These are phyloP conservation scores for Aegilops tauschii DNA, from an alignment of 176 grass and related monocot species.

Conservation along the genomic window DNA sequence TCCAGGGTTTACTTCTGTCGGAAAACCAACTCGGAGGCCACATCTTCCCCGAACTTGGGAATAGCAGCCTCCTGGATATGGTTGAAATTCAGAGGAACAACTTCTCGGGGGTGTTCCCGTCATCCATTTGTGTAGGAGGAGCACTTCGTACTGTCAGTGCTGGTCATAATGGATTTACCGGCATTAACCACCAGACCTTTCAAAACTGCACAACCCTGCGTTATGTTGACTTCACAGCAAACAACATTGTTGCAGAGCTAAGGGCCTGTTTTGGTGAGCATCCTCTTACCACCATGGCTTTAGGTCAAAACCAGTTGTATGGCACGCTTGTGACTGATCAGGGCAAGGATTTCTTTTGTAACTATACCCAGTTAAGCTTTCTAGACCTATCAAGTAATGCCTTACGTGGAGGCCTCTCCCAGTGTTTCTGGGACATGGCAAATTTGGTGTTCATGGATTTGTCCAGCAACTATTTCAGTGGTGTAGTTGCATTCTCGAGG, in stretches of 20 bases:
- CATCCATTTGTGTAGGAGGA: background rate
- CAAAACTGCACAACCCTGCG: background rate
- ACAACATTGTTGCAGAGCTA: background rate
- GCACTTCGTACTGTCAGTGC: fast-evolving
- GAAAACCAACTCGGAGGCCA: background rate
- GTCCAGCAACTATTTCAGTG: background rate
- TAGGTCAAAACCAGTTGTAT: background rate
- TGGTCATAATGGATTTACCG: background rate
- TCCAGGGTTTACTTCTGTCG: fast-evolving
- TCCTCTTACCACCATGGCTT: background rate
- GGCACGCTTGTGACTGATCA: background rate
- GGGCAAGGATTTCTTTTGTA: background rate
- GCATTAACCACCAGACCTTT: background rate
- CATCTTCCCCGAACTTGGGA: background rate
- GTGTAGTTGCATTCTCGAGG: background rate
- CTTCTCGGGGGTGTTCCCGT: background rate
- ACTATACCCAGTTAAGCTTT: background rate
- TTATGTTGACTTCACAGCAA: background rate
- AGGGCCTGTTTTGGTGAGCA: background rate
- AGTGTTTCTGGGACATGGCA: background rate
- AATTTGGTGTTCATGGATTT: background rate
- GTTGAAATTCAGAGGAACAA: background rate
- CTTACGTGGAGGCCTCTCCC: background rate
- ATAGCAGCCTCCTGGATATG: background rate
- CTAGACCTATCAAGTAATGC: background rate